Percentiles rank a stretch among this genome's conserved stretches.
Evolutionary conservation across 2,329 filamentous ascomycete genomes (phyloP).

Genomic region (Esteya vermicola): DNA sequence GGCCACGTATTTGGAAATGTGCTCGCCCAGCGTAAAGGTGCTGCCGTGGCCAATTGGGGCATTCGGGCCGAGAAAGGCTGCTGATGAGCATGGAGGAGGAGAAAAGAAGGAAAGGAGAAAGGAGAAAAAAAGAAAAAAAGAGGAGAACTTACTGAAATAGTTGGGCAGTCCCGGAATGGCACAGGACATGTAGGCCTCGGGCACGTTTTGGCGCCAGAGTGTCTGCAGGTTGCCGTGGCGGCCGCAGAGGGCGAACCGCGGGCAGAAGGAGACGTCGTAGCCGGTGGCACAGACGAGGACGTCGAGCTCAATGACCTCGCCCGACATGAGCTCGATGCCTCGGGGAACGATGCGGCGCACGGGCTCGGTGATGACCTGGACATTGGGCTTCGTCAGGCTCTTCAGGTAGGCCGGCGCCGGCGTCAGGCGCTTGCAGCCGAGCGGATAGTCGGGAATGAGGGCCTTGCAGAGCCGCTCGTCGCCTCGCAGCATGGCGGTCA

Average conservation of each 20-base stretch:
- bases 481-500: slow-evolving; percentile 30
- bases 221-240: slow-evolving; percentile 36
- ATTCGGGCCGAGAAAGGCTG: slow-evolving; percentile 37
- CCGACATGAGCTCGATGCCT: slow-evolving; percentile 33
- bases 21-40: slow-evolving; percentile 35
- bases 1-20: slow-evolving; percentile 37
- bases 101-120: no score
- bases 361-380: slow-evolving; percentile 29
- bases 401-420: slow-evolving; percentile 35
- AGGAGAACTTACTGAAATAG: slow-evolving; percentile 31
- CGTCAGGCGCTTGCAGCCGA: slow-evolving; percentile 34
- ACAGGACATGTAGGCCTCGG: slow-evolving; percentile 38
- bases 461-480: slow-evolving; percentile 34
- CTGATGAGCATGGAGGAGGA: not conserved
- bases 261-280: slow-evolving; percentile 38
- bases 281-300: slow-evolving; percentile 44
- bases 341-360: slow-evolving; percentile 31
- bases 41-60: slow-evolving; percentile 35
- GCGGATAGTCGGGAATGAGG: slow-evolving; percentile 33
- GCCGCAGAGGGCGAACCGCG: slow-evolving; percentile 35
- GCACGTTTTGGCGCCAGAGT: slow-evolving; percentile 25
- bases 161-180: slow-evolving; percentile 38
- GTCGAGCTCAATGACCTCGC: slow-evolving; percentile 36
- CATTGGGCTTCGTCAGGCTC: slow-evolving; percentile 29
- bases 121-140: not conserved